Base-by-base conservation (phyloP, 1,284 basidiomycete species). In the Puccinia polysora region DNA sequence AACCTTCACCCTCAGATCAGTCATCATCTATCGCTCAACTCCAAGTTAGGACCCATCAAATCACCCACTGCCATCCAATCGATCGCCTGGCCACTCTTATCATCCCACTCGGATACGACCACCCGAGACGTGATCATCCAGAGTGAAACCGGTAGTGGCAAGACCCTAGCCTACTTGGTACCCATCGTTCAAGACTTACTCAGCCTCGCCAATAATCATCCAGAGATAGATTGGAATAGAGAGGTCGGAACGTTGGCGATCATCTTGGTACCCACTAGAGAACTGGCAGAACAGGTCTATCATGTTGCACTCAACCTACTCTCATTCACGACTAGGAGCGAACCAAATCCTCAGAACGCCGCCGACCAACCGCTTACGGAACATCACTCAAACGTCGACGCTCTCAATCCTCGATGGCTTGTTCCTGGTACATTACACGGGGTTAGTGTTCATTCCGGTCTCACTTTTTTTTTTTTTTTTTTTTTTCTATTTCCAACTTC, bases 131-230 rank as follows among this genome's bases (percentile, higher is more conserved):
- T 91, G 15, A 93, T 98, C 79, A 89, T 99, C 67, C 94, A 97
- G 79, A 91, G 92, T 4, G 95, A 99, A 80, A 98, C 96, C 0
- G 96, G 96, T 73, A 97, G 94, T 0, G 96, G 96, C 76, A 98
- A 98, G 82, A 98, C 95, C 0, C 83, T 98, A 25, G 86, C 95
- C 2, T 99, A 91, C 81, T 85, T 98, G 18, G 85, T 98, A 3
- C 96, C 96, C 20, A 93, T 98, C 79, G 85, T 99, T 47, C 92
- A 98, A 77, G 91, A 95, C 78, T 86, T 96, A 50, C 85, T 98
- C 32, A 91, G 92, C 0, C 84, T 98, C 40, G 90, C 91, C 68
- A 85, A 87, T 92, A 91, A 78, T 53, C 10, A 40, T 20, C 12
- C 92, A 43, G 60, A 74, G 74, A 67, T 70, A 64, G 32, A 75